These are phyloP conservation scores for Linnemannia hyalina DNA, from an alignment of 192 early-diverging fungal genomes.

Conservation along the genomic window DNA sequence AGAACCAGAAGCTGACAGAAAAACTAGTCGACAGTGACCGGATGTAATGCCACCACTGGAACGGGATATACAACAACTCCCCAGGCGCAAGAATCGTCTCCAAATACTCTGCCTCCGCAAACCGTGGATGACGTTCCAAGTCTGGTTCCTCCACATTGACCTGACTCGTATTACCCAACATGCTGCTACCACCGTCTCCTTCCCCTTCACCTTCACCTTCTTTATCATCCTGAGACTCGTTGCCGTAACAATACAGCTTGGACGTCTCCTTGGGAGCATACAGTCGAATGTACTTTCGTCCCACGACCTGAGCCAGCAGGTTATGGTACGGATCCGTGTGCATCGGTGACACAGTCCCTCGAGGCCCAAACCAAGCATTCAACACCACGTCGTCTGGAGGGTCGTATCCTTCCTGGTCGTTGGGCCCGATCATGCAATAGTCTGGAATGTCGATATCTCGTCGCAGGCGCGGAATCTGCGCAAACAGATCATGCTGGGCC, in stretches of 20 bases:
- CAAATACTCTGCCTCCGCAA: slow-evolving; percentile 68
- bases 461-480: slow-evolving; percentile 77
- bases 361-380: slow-evolving; percentile 89
- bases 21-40: slow-evolving; percentile 79
- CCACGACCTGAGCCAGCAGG: slow-evolving; percentile 87
- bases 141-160: slow-evolving; percentile 81
- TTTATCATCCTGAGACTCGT: background rate
- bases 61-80: slow-evolving; percentile 90
- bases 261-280: slow-evolving; percentile 73
- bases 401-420: slow-evolving; percentile 34
- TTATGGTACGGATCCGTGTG: slow-evolving; percentile 89
- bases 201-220: background rate
- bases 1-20: slow-evolving; percentile 94
- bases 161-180: slow-evolving; percentile 82
- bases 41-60: slow-evolving; percentile 95
- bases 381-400: slow-evolving; percentile 63
- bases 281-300: slow-evolving; percentile 82
- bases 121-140: slow-evolving; percentile 63
- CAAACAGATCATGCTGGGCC: slow-evolving; percentile 89
- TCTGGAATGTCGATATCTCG: slow-evolving; percentile 83
- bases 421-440: slow-evolving; percentile 74
- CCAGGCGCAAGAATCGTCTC: slow-evolving; percentile 83
- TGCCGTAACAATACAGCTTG: slow-evolving; percentile 73
- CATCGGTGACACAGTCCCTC: slow-evolving; percentile 84
- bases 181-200: slow-evolving; percentile 7